Percentiles rank a stretch among this genome's conserved stretches.
Conservation (phyloP, 169 alveolate species). For the Babesia sp. region DNA sequence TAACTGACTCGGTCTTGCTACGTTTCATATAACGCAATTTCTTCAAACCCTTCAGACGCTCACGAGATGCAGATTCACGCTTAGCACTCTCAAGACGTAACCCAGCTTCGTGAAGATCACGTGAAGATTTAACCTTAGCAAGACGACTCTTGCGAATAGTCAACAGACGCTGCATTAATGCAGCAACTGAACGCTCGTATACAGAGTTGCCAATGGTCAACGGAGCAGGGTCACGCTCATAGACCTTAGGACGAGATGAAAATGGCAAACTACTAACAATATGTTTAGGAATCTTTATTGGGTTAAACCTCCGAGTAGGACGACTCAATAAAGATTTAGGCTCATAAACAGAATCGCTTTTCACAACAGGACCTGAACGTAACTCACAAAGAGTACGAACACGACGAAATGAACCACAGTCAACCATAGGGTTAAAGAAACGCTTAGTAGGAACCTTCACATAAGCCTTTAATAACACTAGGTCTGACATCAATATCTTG, state of each 20-base stretch:
- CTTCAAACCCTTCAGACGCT: conserved; percentile 28
- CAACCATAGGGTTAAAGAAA: conserved; percentile 87
- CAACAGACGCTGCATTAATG: conserved; percentile 39
- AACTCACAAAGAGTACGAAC: conserved; percentile 87
- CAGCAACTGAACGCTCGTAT: conserved; percentile 41
- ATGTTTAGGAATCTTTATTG: conserved; percentile 83
- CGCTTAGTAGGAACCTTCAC: conserved; percentile 86
- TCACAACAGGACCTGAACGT: conserved; percentile 79
- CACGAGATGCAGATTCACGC: conserved; percentile 21
- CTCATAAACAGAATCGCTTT: conserved; percentile 80
- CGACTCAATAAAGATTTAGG: conserved; percentile 82
- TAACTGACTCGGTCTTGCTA: conserved; percentile 35
- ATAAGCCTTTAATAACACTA: conserved; percentile 95
- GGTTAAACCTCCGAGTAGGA: conserved; percentile 79
- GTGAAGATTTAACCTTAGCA: conserved; percentile 41
- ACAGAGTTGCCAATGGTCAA: conserved; percentile 52
- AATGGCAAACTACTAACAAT: conserved; percentile 86
- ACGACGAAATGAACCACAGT: conserved; percentile 74
- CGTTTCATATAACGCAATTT: conserved; percentile 25
- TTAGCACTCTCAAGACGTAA: conserved; percentile 19
- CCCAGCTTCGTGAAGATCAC: conserved; percentile 38
- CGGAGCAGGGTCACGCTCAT: conserved; percentile 13
- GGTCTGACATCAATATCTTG: conserved; percentile 94
- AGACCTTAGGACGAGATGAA: conserved; percentile 81
- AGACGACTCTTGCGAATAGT: conserved; percentile 63